A percentile compares a stretch with the other conserved stretches of the same genome.
Evolutionary conservation across 2,329 filamentous ascomycete species (phyloP).

Genomic region (Penicillium vulpinum): DNA sequence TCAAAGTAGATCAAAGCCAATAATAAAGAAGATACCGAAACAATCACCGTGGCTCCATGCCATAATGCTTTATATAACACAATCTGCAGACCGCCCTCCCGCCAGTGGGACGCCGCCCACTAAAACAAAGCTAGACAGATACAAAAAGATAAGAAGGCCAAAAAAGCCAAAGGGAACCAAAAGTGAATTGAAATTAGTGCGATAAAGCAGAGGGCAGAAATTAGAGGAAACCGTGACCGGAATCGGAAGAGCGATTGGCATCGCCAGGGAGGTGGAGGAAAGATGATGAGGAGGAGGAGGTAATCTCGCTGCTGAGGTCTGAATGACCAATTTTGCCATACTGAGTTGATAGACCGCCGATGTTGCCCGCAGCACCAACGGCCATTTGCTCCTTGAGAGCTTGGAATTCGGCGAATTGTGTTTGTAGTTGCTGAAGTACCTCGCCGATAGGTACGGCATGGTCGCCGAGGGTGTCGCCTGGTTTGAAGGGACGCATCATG

Average conservation of each 20-base stretch:
- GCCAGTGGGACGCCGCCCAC: slow-evolving; percentile 29
- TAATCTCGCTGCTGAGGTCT: slow-evolving; percentile 21
- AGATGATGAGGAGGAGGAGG: slow-evolving; percentile 32
- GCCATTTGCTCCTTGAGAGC: slow-evolving; percentile 43
- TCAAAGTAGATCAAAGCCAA: slow-evolving; percentile 15
- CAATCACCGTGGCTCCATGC: slow-evolving; percentile 28
- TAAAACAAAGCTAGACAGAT: slow-evolving; percentile 2
- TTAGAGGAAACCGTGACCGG: slow-evolving; percentile 15
- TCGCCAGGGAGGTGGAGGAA: slow-evolving; percentile 27
- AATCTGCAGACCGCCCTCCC: slow-evolving; percentile 19
- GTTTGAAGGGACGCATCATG: slow-evolving; percentile 68
- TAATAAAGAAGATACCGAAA: slow-evolving; percentile 13
- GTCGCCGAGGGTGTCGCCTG: slow-evolving; percentile 64
- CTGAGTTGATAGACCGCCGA: slow-evolving; percentile 18
- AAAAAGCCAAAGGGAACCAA: slow-evolving; percentile 8
- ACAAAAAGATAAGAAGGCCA: slow-evolving; percentile 5
- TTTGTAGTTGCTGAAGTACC: slow-evolving; percentile 51
- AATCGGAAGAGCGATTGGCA: slow-evolving; percentile 19
- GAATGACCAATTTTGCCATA: slow-evolving; percentile 11
- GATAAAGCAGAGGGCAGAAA: slow-evolving; percentile 3
- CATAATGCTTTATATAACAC: slow-evolving; percentile 28
- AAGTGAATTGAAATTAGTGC: slow-evolving; percentile 3
- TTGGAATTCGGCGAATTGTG: slow-evolving; percentile 44
- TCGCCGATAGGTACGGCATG: slow-evolving; percentile 76
- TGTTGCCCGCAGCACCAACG: slow-evolving; percentile 27